A percentile compares a stretch with the other conserved stretches of the same genome.
phyloP scores from a whole-genome alignment of 768 basidiomycete genomes.

The Tephrocybe rancida region DNA sequence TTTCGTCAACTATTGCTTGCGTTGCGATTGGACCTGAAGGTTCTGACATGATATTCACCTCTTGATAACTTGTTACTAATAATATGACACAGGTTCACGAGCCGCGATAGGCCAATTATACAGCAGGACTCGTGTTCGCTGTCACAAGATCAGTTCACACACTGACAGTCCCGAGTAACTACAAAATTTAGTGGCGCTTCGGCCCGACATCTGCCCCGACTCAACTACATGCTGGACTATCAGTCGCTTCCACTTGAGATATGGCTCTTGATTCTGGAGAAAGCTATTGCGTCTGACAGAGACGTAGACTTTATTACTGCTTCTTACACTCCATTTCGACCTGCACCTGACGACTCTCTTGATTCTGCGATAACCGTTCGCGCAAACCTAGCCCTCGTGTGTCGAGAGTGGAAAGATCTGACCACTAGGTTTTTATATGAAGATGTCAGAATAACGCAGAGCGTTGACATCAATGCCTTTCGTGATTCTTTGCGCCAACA shows the following conservation, averaged over 20 bases:
- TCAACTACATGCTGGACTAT: conserved; percentile 17
- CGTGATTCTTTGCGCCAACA: conserved; percentile 30
- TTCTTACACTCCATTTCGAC: conserved; percentile 52
- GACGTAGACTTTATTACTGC: conserved; percentile 25
- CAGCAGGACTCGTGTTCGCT: no score
- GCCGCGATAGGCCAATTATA: no score
- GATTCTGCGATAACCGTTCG: conserved; percentile 36
- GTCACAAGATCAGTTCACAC: no score
- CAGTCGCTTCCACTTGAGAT: conserved; percentile 50
- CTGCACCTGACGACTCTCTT: conserved; percentile 27
- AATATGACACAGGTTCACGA: no score
- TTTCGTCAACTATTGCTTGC: no score
- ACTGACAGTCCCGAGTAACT: neutral
- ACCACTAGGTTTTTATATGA: conserved; percentile 51
- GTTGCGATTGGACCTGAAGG: no score
- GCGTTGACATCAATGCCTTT: conserved; percentile 30
- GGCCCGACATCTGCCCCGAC: neutral
- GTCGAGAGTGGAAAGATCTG: conserved; percentile 56
- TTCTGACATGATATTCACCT: no score
- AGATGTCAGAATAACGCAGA: conserved; percentile 46
- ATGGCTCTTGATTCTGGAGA: conserved; percentile 54
- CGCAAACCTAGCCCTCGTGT: conserved; percentile 52
- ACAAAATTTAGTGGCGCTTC: neutral
- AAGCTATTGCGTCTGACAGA: conserved; percentile 36
- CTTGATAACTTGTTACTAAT: no score